Evolutionary conservation across 1,139 yeast species (phyloP).

Genomic region (Geotrichum phurueaensis): DNA sequence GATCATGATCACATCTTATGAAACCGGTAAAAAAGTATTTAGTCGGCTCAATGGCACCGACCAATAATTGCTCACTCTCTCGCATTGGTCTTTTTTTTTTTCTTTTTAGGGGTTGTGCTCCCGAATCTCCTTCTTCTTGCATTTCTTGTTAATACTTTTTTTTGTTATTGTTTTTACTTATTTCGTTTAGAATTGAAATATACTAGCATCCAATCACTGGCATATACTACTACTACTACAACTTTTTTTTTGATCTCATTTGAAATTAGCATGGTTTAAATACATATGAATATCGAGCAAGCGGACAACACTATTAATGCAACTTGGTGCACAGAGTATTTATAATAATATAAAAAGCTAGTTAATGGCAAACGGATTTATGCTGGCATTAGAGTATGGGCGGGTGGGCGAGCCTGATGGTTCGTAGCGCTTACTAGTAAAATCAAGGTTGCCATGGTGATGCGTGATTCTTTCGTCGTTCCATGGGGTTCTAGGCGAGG

Average conservation of each 20-base stretch:
- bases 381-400: slow-evolving; percentile 6
- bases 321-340: neutral
- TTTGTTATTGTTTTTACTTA: slow-evolving; percentile 7
- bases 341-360: neutral
- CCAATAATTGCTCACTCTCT: neutral
- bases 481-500: neutral
- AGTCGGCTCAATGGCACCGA: slow-evolving; percentile 20
- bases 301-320: too few species aligned
- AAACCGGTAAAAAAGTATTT: slow-evolving; percentile 68
- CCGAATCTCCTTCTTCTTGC: too few species aligned
- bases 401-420: neutral
- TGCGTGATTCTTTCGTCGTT: neutral
- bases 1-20: slow-evolving; percentile 94
- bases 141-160: neutral
- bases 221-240: neutral
- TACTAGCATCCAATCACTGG: neutral
- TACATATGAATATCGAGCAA: neutral
- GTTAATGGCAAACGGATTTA: slow-evolving; percentile 10
- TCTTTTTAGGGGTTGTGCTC: neutral
- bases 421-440: neutral
- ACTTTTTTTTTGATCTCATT: neutral
- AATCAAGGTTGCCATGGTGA: slow-evolving; percentile 1
- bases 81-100: neutral
- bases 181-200: slow-evolving; percentile 1
- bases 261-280: neutral